Evolutionary conservation across 1,139 yeast genomes (phyloP), one percentile per base, ranked within the genome.

Genomic region (Debaryomyces fabryi): DNA sequence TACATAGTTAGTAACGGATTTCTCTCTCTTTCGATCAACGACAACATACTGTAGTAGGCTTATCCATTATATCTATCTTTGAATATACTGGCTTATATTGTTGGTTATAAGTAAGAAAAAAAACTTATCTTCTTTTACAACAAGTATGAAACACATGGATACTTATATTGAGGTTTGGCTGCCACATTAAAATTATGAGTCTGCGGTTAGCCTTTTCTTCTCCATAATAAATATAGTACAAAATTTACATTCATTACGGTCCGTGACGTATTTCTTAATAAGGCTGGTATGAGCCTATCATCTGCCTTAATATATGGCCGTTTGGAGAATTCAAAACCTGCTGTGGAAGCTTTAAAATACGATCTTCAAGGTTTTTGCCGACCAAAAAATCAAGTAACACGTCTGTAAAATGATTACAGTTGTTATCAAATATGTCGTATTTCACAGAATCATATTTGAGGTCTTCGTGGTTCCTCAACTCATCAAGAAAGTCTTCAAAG

Each of bases 361-460:
- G 45, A 72, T 86, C 65, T 65, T 80, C 68, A 58, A 76, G 59
- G 48, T 65, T 65, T 51, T 72, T 68, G 13, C 86, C 88, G 36
- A 81, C 83, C 52, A 84, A 67, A 54, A 85, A 85, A 54, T 85
- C 85, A 42, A 81, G 62, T 48, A 82, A 58, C 42, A 77, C 81
- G 53, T 83, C 79, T 13, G 86, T 75, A 65, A 85, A 84, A 55
- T 85, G 87, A 64, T 85, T 85, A 63, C 91, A 85, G 59, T 85
- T 85, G 64, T 85, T 85, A 47, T 78, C 78, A 52, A 85, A 83
- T 52, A 85, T 65, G 53, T 84, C 83, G 61, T 85, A 85, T 21
- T 66, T 71, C 7, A 68, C 68, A 1, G 81, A 78, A 34, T 75
- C 71, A 58, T 74, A 84, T 53, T 72, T 74, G 52, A 55, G 52